Base-by-base conservation (phyloP, 2,329 filamentous ascomycete species). In the Salinomyces thailandicus region DNA sequence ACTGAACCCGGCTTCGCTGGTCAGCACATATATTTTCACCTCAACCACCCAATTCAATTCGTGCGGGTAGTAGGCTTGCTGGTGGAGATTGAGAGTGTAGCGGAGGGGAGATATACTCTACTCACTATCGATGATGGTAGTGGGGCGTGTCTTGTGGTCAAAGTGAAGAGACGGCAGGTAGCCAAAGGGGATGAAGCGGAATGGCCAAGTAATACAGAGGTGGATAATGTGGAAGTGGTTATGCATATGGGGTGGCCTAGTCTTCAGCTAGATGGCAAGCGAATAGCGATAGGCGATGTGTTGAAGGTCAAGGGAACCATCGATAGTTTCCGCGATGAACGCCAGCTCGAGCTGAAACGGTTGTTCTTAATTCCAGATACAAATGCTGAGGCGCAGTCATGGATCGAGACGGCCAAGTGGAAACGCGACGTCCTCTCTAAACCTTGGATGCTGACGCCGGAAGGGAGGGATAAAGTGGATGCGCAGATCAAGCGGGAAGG, bases 61-160 rank as follows among this genome's bases (percentile, higher is more conserved):
- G 59, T 69, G 12, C 56, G 63, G 22, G 45, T 71, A 5, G 60
- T 67, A 4, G 67, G 64, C 6, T 50, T 63, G 5, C 50, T 70
- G 3, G 60, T 66, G 18, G 62, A 63, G 4, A 61, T 70, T 41
- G 50, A 56, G 16, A 24, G 40, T n/a, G 40, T 52, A 5, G 41
- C 34, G 4, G 54, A 61, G 13, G 62, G 63, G 32, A 59, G 52
- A 37, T 67, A 61, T 44, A 58, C 58, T 2, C 47, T 75, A 29
- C 59, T 79, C 24, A 71, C 66, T 1, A 46, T 80, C 8, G 76
- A 80, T 52, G 76, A 80, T 46, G 69, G 73, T 47, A 77, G 72
- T 52, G 75, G 75, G 22, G 62, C 61, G 1, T 73, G 63, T 4
- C 63, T 79, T 37, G 73, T 78, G 32, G 58, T 77, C 13, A 69